phyloP scores from a whole-genome alignment of 345 rosid genomes.

The Salix udensis region DNA sequence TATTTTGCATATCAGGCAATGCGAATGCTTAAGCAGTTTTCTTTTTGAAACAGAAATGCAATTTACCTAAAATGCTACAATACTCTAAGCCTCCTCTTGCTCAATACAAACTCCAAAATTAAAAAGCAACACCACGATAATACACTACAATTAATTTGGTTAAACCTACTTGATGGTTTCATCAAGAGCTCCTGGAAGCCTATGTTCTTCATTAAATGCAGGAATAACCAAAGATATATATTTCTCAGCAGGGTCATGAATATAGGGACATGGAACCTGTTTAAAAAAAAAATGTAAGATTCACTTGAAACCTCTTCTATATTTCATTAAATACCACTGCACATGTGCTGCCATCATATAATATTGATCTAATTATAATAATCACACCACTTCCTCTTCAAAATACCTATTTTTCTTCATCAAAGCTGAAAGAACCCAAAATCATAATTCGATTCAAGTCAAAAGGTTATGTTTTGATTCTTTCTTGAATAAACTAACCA shows the following conservation, averaged over 20 bases:
- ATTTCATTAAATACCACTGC: not conserved
- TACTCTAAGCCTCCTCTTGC: not conserved
- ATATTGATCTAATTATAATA: not conserved
- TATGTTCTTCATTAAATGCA: slow-evolving; percentile 82
- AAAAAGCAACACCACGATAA: not conserved
- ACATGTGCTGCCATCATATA: not conserved
- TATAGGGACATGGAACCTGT: slow-evolving; percentile 67
- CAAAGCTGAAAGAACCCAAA: not conserved
- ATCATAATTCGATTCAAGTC: not conserved
- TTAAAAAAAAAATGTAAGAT: not conserved
- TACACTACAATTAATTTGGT: not conserved
- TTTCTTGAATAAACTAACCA: not conserved
- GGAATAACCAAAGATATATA: slow-evolving; percentile 84
- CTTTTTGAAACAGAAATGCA: not conserved
- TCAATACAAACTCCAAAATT: not conserved
- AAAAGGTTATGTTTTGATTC: not conserved
- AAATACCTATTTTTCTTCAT: not conserved
- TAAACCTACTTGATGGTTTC: slow-evolving; percentile 78
- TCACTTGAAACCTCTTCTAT: not conserved
- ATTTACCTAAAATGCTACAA: not conserved
- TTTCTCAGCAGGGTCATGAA: slow-evolving; percentile 72
- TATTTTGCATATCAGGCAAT: not conserved
- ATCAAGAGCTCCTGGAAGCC: slow-evolving; percentile 85
- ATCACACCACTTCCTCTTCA: not conserved
- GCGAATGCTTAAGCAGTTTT: not conserved